A percentile compares a stretch with the other conserved stretches of the same genome.
phyloP scores from a whole-genome alignment of 2,329 filamentous ascomycete species.

The Aspergillus sojae region DNA sequence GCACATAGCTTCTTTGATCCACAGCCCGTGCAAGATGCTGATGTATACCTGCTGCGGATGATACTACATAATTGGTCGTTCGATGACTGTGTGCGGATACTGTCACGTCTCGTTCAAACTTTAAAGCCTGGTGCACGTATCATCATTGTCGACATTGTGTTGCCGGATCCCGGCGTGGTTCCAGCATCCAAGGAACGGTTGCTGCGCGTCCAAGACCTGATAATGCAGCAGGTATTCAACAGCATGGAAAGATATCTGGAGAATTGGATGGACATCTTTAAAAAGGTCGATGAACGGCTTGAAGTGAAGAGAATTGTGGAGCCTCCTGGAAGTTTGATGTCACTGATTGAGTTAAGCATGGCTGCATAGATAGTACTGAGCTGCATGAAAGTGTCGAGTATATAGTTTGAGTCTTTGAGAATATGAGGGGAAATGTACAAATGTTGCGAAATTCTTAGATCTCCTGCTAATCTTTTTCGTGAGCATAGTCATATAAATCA shows the following conservation, averaged over 20 bases:
- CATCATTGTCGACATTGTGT: slow-evolving; percentile 37
- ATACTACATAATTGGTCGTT: slow-evolving; percentile 48
- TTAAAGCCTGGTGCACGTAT: slow-evolving; percentile 28
- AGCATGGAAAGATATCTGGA: slow-evolving; percentile 36
- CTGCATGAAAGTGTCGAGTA: neutral
- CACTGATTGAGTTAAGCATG: neutral
- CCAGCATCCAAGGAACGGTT: slow-evolving; percentile 23
- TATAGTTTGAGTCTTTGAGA: neutral
- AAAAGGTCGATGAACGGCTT: slow-evolving; percentile 25
- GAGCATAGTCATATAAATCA: too few relatives aligned
- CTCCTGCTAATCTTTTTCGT: neutral
- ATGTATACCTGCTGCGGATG: slow-evolving; percentile 41
- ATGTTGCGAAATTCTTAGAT: neutral
- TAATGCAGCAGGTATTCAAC: slow-evolving; percentile 41
- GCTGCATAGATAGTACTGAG: neutral
- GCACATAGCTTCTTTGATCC: slow-evolving; percentile 42
- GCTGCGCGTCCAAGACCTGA: slow-evolving; percentile 36
- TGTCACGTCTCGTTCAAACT: slow-evolving; percentile 37
- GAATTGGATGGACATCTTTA: slow-evolving; percentile 36
- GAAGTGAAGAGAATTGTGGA: slow-evolving; percentile 17
- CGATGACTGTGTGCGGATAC: slow-evolving; percentile 37
- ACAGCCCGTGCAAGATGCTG: slow-evolving; percentile 34
- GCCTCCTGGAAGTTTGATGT: slow-evolving; percentile 25
- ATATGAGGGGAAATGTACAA: neutral
- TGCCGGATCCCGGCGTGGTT: slow-evolving; percentile 32